Evolutionary conservation across 2,329 filamentous ascomycete genomes (phyloP).

Genomic region (Phoma sp.): DNA sequence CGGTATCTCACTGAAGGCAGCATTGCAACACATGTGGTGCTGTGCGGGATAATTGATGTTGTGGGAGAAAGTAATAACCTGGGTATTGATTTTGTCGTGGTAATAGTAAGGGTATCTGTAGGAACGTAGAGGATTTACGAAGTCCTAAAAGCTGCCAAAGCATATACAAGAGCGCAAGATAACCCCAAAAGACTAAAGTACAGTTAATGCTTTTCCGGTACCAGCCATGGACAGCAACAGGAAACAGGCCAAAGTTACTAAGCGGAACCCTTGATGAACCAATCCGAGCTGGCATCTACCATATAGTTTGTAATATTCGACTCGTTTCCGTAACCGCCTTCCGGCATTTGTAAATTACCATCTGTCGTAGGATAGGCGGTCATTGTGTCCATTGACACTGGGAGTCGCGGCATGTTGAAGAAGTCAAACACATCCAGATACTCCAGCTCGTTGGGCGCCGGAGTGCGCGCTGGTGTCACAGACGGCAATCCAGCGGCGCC

Average conservation of each 20-base stretch:
- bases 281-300: conserved; percentile 76
- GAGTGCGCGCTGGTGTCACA: conserved; percentile 69
- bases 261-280: conserved; percentile 61
- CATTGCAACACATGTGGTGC: too few species aligned
- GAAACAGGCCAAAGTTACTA: background rate
- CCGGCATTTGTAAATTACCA: conserved; percentile 36
- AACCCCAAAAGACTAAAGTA: background rate
- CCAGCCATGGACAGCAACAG: background rate
- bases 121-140: conserved; percentile 3
- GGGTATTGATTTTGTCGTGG: conserved; percentile 1
- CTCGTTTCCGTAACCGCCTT: conserved; percentile 59
- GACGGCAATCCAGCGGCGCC: conserved; percentile 45
- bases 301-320: conserved; percentile 82
- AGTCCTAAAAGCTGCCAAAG: conserved; percentile 2
- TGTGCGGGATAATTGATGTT: too few species aligned
- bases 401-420: conserved; percentile 85
- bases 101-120: conserved; percentile 20
- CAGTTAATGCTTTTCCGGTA: conserved; percentile 1
- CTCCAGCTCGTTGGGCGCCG: conserved; percentile 82
- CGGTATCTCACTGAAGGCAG: too few species aligned
- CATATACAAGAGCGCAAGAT: conserved; percentile 2
- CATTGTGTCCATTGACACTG: conserved; percentile 48
- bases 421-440: conserved; percentile 94
- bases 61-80: too few species aligned
- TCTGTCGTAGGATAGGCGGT: conserved; percentile 40